Evolutionary conservation across 2,329 filamentous ascomycete genomes (phyloP), one percentile per base, ranked within the genome.

Genomic region (Calonectria fujianensis): DNA sequence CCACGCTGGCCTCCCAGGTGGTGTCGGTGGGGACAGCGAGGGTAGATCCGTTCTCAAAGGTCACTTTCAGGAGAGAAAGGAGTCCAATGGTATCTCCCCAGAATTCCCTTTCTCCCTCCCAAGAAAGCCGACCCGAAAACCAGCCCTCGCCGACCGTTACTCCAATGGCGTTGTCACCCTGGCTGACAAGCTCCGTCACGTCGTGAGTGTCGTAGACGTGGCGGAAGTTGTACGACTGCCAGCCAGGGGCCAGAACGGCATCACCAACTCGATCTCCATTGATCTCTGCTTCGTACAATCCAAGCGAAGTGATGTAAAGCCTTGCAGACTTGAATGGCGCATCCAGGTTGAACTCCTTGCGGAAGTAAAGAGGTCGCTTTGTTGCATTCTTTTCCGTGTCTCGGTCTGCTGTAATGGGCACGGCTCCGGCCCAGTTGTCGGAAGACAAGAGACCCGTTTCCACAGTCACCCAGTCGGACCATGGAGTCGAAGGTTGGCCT

Each of bases 191-290:
- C 0, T 82, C 74, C 0, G 85, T 86, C 1, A 91, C 87, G 74
- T 92, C 89, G 70, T 88, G 90, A 0, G 87, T 88, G 70, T 91
- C 86, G 74, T 91, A 92, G 1, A 85, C 83, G n/a, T 88, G 85
- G 0, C 90, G 85, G 61, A 87, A 81, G 0, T 86, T 82, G 75
- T 91, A 92, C 3, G 86, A 86, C 54, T 88, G 87, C 88, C 89
- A 91, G 0, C 90, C 89, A 0, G 90, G 90, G 27, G 89, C 87
- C 45, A 90, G 81, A 6, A 86, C 83, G 6, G 82, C 70, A 41
- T 86, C 84, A 0, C 85, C 85, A 7, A 89, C 85, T 11, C 80
- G 77, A 1, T 81, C 73, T 0, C 87, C 88, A 65, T 91, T 90
- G 73, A 91, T 86, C 39, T 85, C 84, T 0, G 86, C 87, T 51